Evolutionary conservation across 306 rosid species (phyloP), one percentile per base, ranked within the genome.

Genomic region (Notholithocarpus densiflorus): DNA sequence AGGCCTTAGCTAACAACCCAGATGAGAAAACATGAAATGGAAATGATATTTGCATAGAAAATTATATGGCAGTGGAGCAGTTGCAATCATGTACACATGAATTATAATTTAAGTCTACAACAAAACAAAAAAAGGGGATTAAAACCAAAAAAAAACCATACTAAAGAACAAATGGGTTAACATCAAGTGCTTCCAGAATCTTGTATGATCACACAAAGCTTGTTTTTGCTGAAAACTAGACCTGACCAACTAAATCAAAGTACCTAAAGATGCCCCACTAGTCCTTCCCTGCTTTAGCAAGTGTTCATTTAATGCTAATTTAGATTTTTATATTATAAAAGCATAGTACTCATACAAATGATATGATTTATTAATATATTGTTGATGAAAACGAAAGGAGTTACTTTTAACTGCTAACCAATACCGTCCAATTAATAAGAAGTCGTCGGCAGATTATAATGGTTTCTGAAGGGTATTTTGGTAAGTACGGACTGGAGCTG

Each of bases 151-250:
- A 68, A 32, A 66, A 40, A 8, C 11, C 45, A 19, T 56, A 66
- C 29, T 79, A 84, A 48, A 81, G 79, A 81, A 83, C 52, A 71
- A 54, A 75, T 27, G 71, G 84, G 76, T 24, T 80, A 85, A 81
- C 87, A 81, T 89, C 85, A 82, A 91, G 66, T 79, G 89, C 87
- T 82, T 87, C 72, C 80, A 91, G 97, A 90, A 92, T 90, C 87
- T 91, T 81, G 54, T 79, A 82, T 78, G 81, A 87, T 87, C 90
- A 86, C 86, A 90, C 52, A 76, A 82, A 82, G 82, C 84, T 82
- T 75, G 53, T 12, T 75, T 85, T 82, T 68, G 69, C 79, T 61
- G 78, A 86, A 88, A 86, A 87, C 87, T 81, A 87, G 77, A 77
- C 66, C 80, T 64, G 32, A 86, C 90, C 80, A 81, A 84, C 86